Evolutionary conservation across 1,284 basidiomycete genomes (phyloP), one percentile per base, ranked within the genome.

Genomic region (Ustilago sp.): DNA sequence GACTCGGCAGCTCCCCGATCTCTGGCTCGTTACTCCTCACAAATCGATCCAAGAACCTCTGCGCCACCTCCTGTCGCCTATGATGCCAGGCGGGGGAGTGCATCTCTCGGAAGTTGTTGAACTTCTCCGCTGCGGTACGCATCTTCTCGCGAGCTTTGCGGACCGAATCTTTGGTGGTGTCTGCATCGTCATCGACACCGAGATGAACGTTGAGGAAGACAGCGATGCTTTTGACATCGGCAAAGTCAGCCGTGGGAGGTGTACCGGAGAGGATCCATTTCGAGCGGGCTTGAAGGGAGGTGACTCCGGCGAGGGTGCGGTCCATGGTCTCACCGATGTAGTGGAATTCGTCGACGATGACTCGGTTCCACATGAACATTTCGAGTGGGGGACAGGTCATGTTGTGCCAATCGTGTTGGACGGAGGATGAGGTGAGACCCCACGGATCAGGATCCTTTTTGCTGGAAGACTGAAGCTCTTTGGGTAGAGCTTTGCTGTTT

Each of bases 231-330:
- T 95, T 95, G 78, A 98, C 88, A 8, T 94, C 91, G 3, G 91
- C 91, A 85, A 98, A 98, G 86, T 95, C 93, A 70, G 93, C 92
- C 56, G 94, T 92, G 0, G 95, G 95, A 2, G 95, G 95, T 19
- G 95, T 98, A 41, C 95, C 95, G 0, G 95, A 98, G n/a, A 98
- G 89, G 4, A 98, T 93, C 95, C 95, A 98, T 63, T 91, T 92
- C 71, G 93, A 90, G 65, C 92, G 91, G 0, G 93, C 92, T 31
- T 91, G 90, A 31, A 96, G 87, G 45, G 90, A 90, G 3, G 93
- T 93, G 35, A 96, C 89, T 79, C 95, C 89, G 1, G 93, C 89
- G 63, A 93, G 91, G 8, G 91, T 89, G 80, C 93, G 91, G 60
- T 92, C 93, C 41, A 77, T 77, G 9, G 69, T 60, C 38, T 76